Conservation (phyloP, 176 grass and related monocot genomes). For the Alopecurus myosuroides region DNA sequence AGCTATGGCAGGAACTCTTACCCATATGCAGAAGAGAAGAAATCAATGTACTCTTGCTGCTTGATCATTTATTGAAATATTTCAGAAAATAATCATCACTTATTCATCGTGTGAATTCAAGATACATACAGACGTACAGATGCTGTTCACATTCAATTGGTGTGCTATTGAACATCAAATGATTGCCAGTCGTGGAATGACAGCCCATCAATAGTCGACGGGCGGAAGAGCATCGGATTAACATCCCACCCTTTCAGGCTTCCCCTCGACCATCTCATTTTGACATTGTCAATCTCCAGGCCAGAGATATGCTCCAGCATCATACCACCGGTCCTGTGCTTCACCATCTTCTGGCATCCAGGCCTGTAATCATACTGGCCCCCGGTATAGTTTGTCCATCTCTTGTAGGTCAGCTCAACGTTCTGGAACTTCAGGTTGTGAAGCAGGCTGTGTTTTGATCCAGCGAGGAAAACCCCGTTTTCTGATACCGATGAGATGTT, state of each 20-base stretch:
- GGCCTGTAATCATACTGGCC: slow-evolving; percentile 76
- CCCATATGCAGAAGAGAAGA: neutral
- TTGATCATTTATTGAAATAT: slow-evolving; percentile 24
- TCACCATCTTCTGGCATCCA: slow-evolving; percentile 58
- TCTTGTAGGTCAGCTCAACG: slow-evolving; percentile 63
- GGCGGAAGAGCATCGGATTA: slow-evolving; percentile 55
- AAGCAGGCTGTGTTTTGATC: slow-evolving; percentile 53
- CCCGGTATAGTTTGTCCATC: slow-evolving; percentile 61
- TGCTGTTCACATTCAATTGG: neutral
- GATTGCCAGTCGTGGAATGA: slow-evolving; percentile 76
- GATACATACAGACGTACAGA: neutral
- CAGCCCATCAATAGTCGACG: slow-evolving; percentile 52
- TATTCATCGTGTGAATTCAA: neutral
- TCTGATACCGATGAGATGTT: slow-evolving; percentile 84
- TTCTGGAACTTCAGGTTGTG: slow-evolving; percentile 67
- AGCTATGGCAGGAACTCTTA: neutral
- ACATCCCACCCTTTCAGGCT: slow-evolving; percentile 49
- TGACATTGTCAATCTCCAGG: slow-evolving; percentile 79
- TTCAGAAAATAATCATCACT: slow-evolving; percentile 8
- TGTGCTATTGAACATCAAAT: slow-evolving; percentile 30
- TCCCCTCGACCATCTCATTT: slow-evolving; percentile 59
- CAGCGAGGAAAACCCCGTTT: slow-evolving; percentile 80
- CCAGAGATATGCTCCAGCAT: slow-evolving; percentile 82
- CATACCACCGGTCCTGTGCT: slow-evolving; percentile 62
- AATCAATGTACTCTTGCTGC: neutral